Conservation (phyloP, 768 basidiomycete species). For the Strobilomyces echinocephalus region DNA sequence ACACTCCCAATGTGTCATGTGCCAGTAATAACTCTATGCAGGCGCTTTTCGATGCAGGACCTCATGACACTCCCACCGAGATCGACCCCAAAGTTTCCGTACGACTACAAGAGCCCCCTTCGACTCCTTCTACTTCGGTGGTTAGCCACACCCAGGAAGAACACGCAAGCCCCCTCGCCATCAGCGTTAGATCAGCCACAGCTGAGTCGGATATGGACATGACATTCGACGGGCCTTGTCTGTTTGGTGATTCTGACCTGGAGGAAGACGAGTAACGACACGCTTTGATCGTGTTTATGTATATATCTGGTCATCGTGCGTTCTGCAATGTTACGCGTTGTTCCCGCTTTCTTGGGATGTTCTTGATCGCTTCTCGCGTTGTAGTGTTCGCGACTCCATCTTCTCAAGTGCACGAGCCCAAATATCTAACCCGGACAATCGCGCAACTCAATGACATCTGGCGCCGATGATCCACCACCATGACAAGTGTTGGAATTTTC, state of each 20-base stretch:
- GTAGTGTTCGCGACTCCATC: too few relatives aligned
- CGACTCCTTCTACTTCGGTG: neutral
- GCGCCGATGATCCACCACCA: too few relatives aligned
- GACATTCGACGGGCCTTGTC: constrained; percentile 24
- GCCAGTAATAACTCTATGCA: neutral
- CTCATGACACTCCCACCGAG: neutral
- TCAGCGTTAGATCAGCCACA: neutral
- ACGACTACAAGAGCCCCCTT: neutral
- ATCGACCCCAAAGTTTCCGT: neutral
- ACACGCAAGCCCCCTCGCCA: neutral
- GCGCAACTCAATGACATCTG: too few relatives aligned
- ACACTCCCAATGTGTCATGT: neutral
- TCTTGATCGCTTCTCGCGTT: neutral
- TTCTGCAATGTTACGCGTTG: neutral
- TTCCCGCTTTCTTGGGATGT: too few relatives aligned
- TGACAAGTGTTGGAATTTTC: too few relatives aligned
- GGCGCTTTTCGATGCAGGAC: neutral
- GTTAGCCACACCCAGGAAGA: neutral
- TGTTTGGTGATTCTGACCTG: constrained; percentile 29
- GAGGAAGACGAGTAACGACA: constrained; percentile 23
- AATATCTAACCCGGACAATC: neutral
- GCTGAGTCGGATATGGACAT: constrained; percentile 1
- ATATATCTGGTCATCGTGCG: neutral
- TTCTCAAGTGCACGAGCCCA: too few relatives aligned
- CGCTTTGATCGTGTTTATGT: neutral